Base-by-base conservation (phyloP, 2,329 filamentous ascomycete species). In the Macroventuria anomochaeta region DNA sequence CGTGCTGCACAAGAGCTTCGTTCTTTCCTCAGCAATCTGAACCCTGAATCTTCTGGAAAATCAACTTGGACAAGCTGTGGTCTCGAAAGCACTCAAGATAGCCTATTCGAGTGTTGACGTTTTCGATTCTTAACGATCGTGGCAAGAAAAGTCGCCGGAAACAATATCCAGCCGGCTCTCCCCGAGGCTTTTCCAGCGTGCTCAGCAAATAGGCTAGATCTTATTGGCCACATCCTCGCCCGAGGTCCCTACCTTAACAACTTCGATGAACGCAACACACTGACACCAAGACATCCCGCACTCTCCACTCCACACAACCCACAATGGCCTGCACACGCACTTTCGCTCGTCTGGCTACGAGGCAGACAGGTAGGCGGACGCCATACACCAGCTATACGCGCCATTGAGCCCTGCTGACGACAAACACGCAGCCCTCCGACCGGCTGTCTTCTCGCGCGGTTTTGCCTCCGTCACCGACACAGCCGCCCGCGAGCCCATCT, bases 311-410 rank as follows among this genome's bases (percentile, higher is more conserved):
- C 57, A 62, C 55, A 61, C 55, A 47, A 36, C 41, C 50, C 67
- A 65, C 65, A 59, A 76, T 76, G 73, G 72, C 72, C 47, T 68
- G 69, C 58, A 67, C 71, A 57, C 72, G 73, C 68, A 63, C 71
- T 50, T 61, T 76, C 58, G 60, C 70, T 56, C 72, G 73, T 63
- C 69, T 76, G 61, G 71, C 71, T 58, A 63, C 67, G 52, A 65
- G 64, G 64, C 70, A 67, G 65, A 69, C 67, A 63, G 70, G 73
- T 75, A 71, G 42, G 71, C 51, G 46, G 15, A 15, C 32, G 23
- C 36, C 38, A 5, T 2, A 41, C 33, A 38, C 37, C 38, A 13
- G 17, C 39, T 41, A 39, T 42, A 38, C 29, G 40, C 39, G 18
- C 63, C 61, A 67, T 66, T 63, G 64, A 57, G 53, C 58, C 42